These are phyloP conservation scores for Ricinus communis DNA, from an alignment of 345 rosid species.

Conservation along the genomic window DNA sequence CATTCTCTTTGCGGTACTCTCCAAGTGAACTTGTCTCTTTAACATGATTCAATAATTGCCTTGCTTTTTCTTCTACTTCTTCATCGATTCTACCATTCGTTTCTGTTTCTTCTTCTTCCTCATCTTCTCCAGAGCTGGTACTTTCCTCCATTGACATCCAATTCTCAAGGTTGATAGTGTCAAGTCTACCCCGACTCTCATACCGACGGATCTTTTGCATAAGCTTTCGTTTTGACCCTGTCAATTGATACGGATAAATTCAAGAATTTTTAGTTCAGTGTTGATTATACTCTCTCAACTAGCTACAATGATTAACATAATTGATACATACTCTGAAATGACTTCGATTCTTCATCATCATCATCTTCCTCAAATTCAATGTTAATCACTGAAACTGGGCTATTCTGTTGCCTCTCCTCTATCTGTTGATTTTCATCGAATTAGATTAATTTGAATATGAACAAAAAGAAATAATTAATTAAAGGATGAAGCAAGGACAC, in stretches of 20 bases:
- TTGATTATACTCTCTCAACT: neutral
- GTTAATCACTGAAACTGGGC: constrained; percentile 50
- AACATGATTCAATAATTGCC: constrained; percentile 36
- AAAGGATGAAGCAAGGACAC: constrained; percentile 12
- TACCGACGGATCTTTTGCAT: constrained; percentile 36
- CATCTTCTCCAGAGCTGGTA: constrained; percentile 14
- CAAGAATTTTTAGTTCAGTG: too few relatives aligned
- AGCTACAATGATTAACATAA: neutral
- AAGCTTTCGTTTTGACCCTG: constrained; percentile 42
- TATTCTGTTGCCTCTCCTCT: constrained; percentile 41
- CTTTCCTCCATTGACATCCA: constrained; percentile 40
- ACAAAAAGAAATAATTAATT: neutral
- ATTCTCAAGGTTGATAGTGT: constrained; percentile 32
- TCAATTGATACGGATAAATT: neutral
- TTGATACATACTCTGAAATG: constrained; percentile 45
- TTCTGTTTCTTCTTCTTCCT: constrained; percentile 9
- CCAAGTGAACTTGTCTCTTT: constrained; percentile 30
- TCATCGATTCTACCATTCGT: constrained; percentile 6
- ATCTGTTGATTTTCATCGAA: constrained; percentile 31
- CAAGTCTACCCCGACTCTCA: constrained; percentile 37
- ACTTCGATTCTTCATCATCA: constrained; percentile 28
- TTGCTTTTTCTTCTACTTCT: constrained; percentile 46
- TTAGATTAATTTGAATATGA: too few relatives aligned
- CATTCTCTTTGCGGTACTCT: constrained; percentile 19
- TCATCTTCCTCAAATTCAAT: constrained; percentile 43